phyloP scores from a whole-genome alignment of 345 rosid species.

The Hibiscus trionum region DNA sequence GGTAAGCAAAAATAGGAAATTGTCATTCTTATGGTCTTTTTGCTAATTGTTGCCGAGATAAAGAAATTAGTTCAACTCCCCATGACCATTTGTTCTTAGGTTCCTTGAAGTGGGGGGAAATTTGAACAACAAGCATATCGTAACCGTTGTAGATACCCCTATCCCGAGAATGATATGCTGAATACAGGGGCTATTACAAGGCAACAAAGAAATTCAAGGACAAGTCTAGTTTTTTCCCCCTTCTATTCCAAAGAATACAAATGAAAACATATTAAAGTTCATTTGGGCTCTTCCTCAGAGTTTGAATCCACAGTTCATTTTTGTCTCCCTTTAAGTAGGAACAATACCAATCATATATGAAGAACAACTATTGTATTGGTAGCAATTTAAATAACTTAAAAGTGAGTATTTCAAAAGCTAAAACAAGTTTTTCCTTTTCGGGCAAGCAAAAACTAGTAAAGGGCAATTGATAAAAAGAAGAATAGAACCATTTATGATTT shows the following conservation, averaged over 20 bases:
- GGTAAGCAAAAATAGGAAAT: not conserved
- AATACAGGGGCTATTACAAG: not conserved
- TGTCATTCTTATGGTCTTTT: not conserved
- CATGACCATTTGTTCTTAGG: not conserved
- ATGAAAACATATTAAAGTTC: not conserved
- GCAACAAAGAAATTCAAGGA: not conserved
- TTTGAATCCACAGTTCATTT: not conserved
- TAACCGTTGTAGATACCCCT: not conserved
- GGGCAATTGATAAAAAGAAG: not conserved
- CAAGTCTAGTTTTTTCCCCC: not conserved
- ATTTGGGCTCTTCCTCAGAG: not conserved
- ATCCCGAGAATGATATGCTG: not conserved
- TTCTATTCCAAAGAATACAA: not conserved
- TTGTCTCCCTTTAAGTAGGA: not conserved
- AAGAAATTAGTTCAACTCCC: not conserved
- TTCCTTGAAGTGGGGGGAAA: too few species aligned
- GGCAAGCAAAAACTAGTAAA: not conserved
- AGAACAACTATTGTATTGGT: not conserved
- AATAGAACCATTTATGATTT: constrained; percentile 7
- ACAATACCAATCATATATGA: not conserved
- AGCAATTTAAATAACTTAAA: not conserved
- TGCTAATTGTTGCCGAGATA: not conserved
- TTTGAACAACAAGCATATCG: not conserved
- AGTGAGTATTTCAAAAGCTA: not conserved
- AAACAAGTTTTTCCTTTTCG: not conserved